These are phyloP conservation scores for Puccinellia tenuiflora DNA, from an alignment of 176 grass and related monocot species.

Conservation along the genomic window DNA sequence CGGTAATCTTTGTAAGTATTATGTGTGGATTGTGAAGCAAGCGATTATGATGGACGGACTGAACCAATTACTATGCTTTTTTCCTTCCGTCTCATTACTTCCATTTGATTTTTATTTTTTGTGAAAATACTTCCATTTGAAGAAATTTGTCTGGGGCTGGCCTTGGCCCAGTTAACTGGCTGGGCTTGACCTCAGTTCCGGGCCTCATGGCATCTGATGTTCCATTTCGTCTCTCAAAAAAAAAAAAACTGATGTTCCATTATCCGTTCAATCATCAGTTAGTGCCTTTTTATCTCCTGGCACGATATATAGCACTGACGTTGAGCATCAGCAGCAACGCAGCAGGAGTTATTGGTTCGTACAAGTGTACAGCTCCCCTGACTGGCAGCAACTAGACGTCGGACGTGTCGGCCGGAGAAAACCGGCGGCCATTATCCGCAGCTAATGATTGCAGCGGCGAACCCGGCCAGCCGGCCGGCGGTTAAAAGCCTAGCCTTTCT, in stretches of 20 bases:
- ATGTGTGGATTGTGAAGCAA: conserved; percentile 27
- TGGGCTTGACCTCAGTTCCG: background rate
- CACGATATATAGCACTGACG: background rate
- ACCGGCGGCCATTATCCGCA: no score
- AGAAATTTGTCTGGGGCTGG: background rate
- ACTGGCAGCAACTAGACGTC: background rate
- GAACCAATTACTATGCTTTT: background rate
- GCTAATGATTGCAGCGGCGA: no score
- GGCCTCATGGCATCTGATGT: background rate
- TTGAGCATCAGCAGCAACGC: background rate
- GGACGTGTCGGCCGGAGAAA: background rate
- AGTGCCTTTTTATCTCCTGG: background rate
- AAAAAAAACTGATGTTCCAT: background rate
- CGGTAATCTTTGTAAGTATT: conserved; percentile 22
- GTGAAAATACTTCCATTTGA: no score
- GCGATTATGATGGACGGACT: background rate
- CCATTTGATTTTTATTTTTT: no score
- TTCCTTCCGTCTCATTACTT: no score
- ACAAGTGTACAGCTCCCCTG: background rate
- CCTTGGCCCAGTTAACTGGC: background rate
- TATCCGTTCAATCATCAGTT: background rate
- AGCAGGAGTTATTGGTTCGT: background rate
- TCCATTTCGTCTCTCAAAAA: no score
- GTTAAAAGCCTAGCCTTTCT: background rate
- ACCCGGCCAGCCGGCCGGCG: background rate